These are phyloP conservation scores for Solanum stenotomum DNA, from an alignment of 257 asterid species.

Conservation along the genomic window DNA sequence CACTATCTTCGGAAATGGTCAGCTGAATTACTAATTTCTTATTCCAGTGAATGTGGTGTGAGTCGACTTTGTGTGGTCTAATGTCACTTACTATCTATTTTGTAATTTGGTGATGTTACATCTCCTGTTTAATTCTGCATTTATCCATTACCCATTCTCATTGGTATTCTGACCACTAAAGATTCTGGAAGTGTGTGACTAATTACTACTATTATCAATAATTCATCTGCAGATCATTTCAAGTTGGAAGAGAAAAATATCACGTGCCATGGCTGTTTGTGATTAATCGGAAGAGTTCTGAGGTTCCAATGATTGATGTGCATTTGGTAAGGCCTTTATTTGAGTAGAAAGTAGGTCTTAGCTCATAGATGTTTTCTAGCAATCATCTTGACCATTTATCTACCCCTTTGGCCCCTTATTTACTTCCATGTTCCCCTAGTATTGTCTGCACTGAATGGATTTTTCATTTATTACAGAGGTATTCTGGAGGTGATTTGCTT, in stretches of 20 bases:
- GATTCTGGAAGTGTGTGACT: background rate
- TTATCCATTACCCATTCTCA: background rate
- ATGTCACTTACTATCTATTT: background rate
- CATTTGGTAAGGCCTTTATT: slow-evolving; percentile 53
- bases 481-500: slow-evolving; percentile 78
- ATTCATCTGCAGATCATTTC: slow-evolving; percentile 72
- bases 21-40: background rate
- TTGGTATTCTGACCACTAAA: background rate
- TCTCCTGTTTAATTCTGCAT: background rate
- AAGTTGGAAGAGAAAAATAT: slow-evolving; percentile 88
- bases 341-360: background rate
- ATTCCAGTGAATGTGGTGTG: background rate
- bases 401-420: background rate
- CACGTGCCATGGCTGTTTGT: slow-evolving; percentile 87
- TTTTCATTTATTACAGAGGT: slow-evolving; percentile 44
- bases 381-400: background rate
- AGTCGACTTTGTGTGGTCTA: background rate
- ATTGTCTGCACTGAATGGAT: slow-evolving; percentile 8
- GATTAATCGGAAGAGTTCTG: slow-evolving; percentile 78
- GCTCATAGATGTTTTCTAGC: background rate
- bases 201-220: background rate
- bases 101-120: background rate
- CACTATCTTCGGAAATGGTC: background rate
- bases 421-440: background rate
- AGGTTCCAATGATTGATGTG: slow-evolving; percentile 92